Base-by-base conservation (phyloP, 176 grass and related monocot genomes). In the Ampelocalamus luodianensis region DNA sequence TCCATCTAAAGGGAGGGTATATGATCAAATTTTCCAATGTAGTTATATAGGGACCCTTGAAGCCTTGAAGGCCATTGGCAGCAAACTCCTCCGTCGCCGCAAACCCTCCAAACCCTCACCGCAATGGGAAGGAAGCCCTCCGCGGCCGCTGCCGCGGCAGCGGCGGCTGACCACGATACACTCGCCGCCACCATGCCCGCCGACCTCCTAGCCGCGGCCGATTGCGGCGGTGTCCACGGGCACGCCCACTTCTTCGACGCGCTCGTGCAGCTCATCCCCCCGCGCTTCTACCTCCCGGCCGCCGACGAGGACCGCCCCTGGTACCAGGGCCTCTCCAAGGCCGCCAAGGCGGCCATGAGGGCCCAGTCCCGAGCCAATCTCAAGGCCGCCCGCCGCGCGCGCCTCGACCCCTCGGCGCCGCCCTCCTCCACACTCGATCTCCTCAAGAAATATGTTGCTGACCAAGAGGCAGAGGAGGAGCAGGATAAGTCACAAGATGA, bases 291-390 rank as follows among this genome's bases (percentile, higher is more conserved):
- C 83, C 85, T 95, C 56, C 65, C 87, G 9, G 45, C 64, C 63
- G 85, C 48, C 50, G 85, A 91, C 44, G 92, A 97, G 34, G 91
- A 93, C 76, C 90, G 89, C 48, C 93, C 89, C 14, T 98, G 93
- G 88, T 95, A 83, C 72, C 84, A 91, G 43, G 96, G 96, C 23
- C 96, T 98, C 44, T 92, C 93, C 16, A 94, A 93, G 91, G 78
- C 86, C 44, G 90, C 93, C 16, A 94, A 93, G 91, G 78, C 86
- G 58, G 82, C 91, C 17, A 71, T 87, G 77, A 98, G 95, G 86
- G 89, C 81, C 3, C 77, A 98, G 68, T 92, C 96, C 26, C 83
- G 90, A 48, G 78, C 91, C 70, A 93, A 98, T 54, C 11, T 92
- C 69, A 92, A 90, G 89, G 85, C 92, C 6, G 81, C 93, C 12